phyloP scores from a whole-genome alignment of 805 yeast genomes.

The Pichia insulana region DNA sequence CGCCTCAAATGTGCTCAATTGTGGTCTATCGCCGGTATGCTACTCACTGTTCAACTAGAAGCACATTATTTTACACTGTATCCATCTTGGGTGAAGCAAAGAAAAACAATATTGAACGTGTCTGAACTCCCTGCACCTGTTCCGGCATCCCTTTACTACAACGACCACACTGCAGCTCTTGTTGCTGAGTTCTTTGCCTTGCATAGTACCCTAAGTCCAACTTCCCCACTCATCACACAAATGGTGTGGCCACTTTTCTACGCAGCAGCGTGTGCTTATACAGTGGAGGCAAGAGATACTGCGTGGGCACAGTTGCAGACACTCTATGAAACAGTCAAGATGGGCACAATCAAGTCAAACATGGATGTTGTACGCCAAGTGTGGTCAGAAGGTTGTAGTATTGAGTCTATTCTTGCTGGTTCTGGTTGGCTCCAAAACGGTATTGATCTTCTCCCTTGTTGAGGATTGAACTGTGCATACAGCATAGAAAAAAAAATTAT shows the following conservation, averaged over 20 bases:
- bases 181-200: conserved; percentile 40
- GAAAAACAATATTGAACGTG: background rate
- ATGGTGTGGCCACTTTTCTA: conserved; percentile 58
- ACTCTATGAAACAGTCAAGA: conserved; percentile 39
- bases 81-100: conserved; percentile 1
- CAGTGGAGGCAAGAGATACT: conserved; percentile 24
- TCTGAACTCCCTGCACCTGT: conserved; percentile 8
- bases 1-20: conserved; percentile 47
- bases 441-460: conserved; percentile 40
- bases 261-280: conserved; percentile 36
- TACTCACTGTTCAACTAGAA: conserved; percentile 7
- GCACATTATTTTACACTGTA: conserved; percentile 6
- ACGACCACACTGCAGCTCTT: conserved; percentile 24
- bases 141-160: conserved; percentile 12
- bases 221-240: conserved; percentile 44
- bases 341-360: conserved; percentile 44
- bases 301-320: conserved; percentile 31
- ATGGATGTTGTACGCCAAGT: conserved; percentile 35
- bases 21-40: conserved; percentile 37
- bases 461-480: background rate
- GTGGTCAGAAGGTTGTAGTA: conserved; percentile 36
- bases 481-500: background rate
- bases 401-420: conserved; percentile 35
- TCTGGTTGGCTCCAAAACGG: conserved; percentile 42
- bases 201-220: conserved; percentile 37